A percentile compares a stretch with the other conserved stretches of the same genome.
Conservation (phyloP, 805 yeast genomes). For the Cyberlindnera americana region DNA sequence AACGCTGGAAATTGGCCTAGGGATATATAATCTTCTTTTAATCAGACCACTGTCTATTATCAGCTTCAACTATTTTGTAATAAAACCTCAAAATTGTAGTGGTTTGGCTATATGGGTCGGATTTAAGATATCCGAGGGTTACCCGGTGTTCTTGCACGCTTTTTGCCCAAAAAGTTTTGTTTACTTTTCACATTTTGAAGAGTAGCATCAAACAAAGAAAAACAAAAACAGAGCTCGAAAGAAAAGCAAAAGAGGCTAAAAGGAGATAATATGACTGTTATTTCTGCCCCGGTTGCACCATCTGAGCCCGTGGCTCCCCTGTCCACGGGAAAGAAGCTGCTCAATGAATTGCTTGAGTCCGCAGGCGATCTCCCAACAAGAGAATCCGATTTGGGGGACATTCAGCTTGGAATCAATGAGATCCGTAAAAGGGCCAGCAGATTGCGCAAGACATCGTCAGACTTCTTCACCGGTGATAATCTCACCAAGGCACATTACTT, state of each 20-base stretch:
- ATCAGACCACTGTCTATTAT: no score
- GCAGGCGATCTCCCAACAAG: slow-evolving; percentile 69
- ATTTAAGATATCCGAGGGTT: slow-evolving; percentile 4
- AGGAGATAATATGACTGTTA: neutral
- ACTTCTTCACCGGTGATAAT: slow-evolving; percentile 32
- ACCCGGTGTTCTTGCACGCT: slow-evolving; percentile 3
- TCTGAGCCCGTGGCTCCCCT: slow-evolving; percentile 9
- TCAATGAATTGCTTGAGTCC: slow-evolving; percentile 74
- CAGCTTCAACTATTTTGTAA: no score
- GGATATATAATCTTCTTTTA: no score
- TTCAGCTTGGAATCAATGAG: slow-evolving; percentile 77
- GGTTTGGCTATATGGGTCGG: neutral
- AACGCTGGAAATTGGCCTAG: no score
- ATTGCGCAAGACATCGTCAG: slow-evolving; percentile 43
- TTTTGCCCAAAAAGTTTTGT: no score
- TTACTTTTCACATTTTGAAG: slow-evolving; percentile 2
- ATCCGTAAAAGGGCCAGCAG: slow-evolving; percentile 63
- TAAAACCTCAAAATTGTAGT: neutral
- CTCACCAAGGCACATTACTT: slow-evolving; percentile 81
- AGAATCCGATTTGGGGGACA: slow-evolving; percentile 68
- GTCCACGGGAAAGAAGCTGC: slow-evolving; percentile 28
- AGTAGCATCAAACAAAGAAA: neutral
- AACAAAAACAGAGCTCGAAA: neutral
- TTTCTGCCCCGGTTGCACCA: neutral
- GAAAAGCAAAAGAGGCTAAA: no score